Evolutionary conservation across 805 yeast genomes (phyloP).

Genomic region (Tetrapisispora namnaoensis): DNA sequence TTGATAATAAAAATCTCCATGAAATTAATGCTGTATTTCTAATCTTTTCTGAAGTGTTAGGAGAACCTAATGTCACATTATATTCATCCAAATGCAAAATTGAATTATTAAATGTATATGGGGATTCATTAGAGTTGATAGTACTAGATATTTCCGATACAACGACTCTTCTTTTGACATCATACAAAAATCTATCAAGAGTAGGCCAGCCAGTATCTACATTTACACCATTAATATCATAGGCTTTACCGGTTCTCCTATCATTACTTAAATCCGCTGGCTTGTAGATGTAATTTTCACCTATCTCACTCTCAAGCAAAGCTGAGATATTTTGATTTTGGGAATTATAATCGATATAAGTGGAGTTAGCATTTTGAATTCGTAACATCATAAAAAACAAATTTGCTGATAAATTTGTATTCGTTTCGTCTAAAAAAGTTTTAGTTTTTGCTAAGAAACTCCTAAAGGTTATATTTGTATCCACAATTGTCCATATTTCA

Average conservation of each 20-base stretch:
- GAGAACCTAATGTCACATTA: constrained; percentile 16
- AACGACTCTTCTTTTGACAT: constrained; percentile 28
- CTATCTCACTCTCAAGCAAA: constrained; percentile 12
- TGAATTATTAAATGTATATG: constrained; percentile 21
- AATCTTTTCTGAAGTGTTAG: constrained; percentile 9
- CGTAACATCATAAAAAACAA: constrained; percentile 34
- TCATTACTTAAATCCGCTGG: constrained; percentile 21
- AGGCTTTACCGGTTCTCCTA: constrained; percentile 12
- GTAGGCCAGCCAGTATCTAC: constrained; percentile 29
- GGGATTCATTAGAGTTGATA: constrained; percentile 24
- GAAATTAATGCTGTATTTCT: constrained; percentile 11
- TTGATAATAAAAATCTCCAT: constrained; percentile 37
- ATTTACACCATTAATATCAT: constrained; percentile 7
- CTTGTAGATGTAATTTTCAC: constrained; percentile 21
- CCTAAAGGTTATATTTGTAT: constrained; percentile 17
- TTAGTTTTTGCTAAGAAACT: constrained; percentile 25
- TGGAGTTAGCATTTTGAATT: constrained; percentile 5
- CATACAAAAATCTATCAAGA: constrained; percentile 29
- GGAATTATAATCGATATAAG: not conserved
- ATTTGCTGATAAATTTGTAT: constrained; percentile 39
- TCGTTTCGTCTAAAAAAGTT: constrained; percentile 32
- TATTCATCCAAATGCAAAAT: constrained; percentile 15
- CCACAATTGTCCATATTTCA: constrained; percentile 18
- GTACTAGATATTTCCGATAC: constrained; percentile 28
- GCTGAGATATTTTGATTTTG: constrained; percentile 11